These are phyloP conservation scores for Pseudoscleropodium purum DNA, from an alignment of 225 moss, liverwort and hornwort species.

Conservation along the genomic window DNA sequence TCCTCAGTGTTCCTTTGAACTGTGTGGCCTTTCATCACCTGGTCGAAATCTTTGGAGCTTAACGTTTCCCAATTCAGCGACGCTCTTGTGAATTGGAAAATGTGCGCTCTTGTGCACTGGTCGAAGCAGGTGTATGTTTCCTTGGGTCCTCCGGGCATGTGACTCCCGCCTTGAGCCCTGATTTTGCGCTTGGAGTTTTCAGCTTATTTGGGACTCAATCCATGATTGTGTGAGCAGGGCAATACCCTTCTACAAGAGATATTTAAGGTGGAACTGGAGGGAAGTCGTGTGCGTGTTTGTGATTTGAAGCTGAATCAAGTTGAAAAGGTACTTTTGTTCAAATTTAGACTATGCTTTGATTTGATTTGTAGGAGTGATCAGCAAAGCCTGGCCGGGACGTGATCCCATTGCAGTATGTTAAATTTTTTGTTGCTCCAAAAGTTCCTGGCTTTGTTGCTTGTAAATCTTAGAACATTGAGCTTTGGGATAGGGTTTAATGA, in stretches of 20 bases:
- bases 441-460: background rate
- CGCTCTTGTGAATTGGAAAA: background rate
- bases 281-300: conserved; percentile 10
- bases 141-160: background rate
- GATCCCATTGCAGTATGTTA: background rate
- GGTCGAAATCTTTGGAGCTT: background rate
- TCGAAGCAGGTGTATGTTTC: background rate
- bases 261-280: conserved; percentile 29
- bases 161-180: background rate
- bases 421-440: background rate
- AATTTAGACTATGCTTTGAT: background rate
- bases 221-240: conserved; percentile 13
- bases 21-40: background rate
- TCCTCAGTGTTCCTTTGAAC: background rate
- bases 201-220: background rate
- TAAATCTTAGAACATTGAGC: background rate
- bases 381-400: background rate
- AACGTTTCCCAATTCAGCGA: background rate
- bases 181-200: background rate
- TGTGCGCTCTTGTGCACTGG: background rate
- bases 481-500: background rate
- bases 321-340: conserved; percentile 21
- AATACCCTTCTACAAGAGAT: conserved; percentile 33
- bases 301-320: conserved; percentile 10
- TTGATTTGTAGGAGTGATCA: background rate